Conservation (phyloP, 2,329 filamentous ascomycete species). For the Claviceps spartinae region DNA sequence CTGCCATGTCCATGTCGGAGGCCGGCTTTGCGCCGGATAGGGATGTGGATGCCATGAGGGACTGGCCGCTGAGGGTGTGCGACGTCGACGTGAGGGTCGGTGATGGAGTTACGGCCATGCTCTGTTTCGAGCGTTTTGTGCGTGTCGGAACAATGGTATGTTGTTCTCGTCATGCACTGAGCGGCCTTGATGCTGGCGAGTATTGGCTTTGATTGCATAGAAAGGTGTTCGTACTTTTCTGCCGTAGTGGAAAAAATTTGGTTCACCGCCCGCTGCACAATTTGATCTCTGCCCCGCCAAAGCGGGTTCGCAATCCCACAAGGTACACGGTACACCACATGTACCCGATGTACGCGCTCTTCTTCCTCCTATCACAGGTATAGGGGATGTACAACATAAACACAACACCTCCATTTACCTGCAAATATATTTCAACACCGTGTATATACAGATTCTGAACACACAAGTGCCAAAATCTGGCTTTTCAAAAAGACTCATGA, state of each 20-base stretch:
- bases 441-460: too few species aligned
- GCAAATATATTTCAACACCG: too few species aligned
- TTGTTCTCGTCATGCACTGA: too few species aligned
- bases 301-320: too few species aligned
- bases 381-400: too few species aligned
- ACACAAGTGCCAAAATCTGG: too few species aligned
- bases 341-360: too few species aligned
- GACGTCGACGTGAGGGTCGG: constrained; percentile 52
- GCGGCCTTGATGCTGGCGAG: not conserved
- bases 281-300: too few species aligned
- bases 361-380: too few species aligned
- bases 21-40: constrained; percentile 20
- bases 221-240: constrained; percentile 5
- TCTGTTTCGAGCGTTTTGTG: constrained; percentile 6
- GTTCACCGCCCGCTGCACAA: constrained; percentile 6
- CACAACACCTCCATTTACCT: too few species aligned
- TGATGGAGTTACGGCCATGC: constrained; percentile 30
- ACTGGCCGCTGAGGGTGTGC: constrained; percentile 44
- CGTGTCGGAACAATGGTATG: not conserved
- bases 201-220: not conserved
- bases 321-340: too few species aligned
- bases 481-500: too few species aligned
- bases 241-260: constrained; percentile 7
- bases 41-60: constrained; percentile 27
- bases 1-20: constrained; percentile 25